These are phyloP conservation scores for Porphyrellus cyaneotinctus DNA, from an alignment of 768 basidiomycete genomes.

Conservation along the genomic window DNA sequence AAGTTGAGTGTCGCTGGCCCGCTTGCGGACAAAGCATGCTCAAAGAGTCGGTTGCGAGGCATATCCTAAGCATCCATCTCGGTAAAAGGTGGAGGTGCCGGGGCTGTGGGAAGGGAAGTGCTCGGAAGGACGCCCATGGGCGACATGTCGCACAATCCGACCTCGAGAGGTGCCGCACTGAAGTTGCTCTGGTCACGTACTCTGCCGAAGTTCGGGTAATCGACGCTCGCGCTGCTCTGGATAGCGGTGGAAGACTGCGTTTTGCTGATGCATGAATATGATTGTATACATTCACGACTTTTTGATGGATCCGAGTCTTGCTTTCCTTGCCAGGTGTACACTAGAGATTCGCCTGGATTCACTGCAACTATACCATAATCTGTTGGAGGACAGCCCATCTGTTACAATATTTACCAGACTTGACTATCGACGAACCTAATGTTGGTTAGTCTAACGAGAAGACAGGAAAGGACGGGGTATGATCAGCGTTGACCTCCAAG, in stretches of 20 bases:
- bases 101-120: constrained; percentile 9
- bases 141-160: constrained; percentile 2
- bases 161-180: constrained; percentile 1
- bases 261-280: not conserved
- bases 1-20: constrained; percentile 8
- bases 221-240: constrained; percentile 5
- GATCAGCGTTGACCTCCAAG: no score
- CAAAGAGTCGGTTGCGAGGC: constrained; percentile 23
- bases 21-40: constrained; percentile 16
- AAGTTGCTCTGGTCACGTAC: constrained; percentile 10
- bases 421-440: no score
- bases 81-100: not conserved
- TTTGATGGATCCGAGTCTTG: no score
- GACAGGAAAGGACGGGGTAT: no score
- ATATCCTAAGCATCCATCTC: constrained; percentile 16
- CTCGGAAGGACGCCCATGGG: constrained; percentile 8
- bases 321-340: no score
- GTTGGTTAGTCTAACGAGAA: no score
- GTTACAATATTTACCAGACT: no score
- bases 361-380: no score
- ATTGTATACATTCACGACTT: constrained; percentile 6
- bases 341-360: no score
- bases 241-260: not conserved
- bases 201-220: not conserved
- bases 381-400: no score